Evolutionary conservation across 75 land plant genomes (phyloP).

Genomic region (Picea sitchensis): DNA sequence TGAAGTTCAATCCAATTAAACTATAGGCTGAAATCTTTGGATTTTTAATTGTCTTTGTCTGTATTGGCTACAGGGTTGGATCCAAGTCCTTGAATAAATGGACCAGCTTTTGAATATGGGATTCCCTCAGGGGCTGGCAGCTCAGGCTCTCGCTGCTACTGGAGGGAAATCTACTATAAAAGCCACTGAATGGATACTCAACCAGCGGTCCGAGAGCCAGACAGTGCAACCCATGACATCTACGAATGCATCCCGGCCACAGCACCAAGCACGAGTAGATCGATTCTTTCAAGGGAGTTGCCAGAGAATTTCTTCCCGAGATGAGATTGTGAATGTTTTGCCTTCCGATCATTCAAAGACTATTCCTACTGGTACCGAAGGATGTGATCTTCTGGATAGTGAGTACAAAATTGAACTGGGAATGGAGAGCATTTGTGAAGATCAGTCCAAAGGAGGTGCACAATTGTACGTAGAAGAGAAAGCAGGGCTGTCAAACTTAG

Average conservation of each 20-base stretch:
- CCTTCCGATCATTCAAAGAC: conserved; percentile 7
- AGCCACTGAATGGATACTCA: conserved; percentile 89
- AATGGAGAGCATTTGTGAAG: conserved; percentile 7
- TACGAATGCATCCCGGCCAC: not conserved
- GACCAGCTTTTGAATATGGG: conserved; percentile 78
- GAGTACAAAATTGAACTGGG: conserved; percentile 6
- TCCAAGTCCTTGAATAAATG: conserved; percentile 24
- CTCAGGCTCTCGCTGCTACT: conserved; percentile 77
- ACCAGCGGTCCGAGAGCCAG: conserved; percentile 23
- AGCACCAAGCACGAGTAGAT: conserved; percentile 17
- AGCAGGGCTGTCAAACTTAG: conserved; percentile 4
- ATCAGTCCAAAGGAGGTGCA: conserved; percentile 4
- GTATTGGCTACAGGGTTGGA: not conserved
- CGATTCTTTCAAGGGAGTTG: conserved; percentile 15
- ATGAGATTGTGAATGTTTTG: conserved; percentile 1
- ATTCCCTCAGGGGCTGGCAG: conserved; percentile 60
- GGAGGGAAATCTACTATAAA: conserved; percentile 58
- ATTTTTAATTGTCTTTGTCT: not conserved
- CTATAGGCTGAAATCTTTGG: not conserved
- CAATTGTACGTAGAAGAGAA: conserved; percentile 13
- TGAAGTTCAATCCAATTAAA: not conserved
- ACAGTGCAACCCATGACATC: not conserved
- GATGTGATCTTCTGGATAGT: conserved; percentile 1
- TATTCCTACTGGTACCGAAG: not conserved
- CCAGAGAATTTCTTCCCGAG: conserved; percentile 1